Base-by-base conservation (phyloP, 163 green algal genomes). In the Volvox carteri region DNA sequence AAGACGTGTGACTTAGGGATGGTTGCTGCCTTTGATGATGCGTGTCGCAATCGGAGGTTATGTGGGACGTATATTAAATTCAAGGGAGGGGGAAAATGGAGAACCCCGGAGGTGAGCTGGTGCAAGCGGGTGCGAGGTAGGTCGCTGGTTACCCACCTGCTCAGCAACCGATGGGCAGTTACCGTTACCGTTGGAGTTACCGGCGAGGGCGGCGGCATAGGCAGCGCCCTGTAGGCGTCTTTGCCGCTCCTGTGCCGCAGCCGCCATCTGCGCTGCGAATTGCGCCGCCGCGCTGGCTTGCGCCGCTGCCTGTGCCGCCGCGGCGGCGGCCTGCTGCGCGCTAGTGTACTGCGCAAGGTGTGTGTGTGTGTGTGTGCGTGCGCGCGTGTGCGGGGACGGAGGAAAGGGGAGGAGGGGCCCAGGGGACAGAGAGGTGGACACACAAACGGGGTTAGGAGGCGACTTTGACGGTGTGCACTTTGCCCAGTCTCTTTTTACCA, bases 301-400 rank as follows among this genome's bases (percentile, higher is more conserved):
- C 19, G 74, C 73, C 25, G 79, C 85, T 42, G 70, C 70, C 7
- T 35, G 9, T 0, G 70, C 70, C 3, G 87, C 87, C 35, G 79
- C 87, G 0, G 19, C n/a, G 1, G 67, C 86, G 7, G 77, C 88
- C 52, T 85, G 73, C 23, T 90, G 35, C 11, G 74, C 84, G 68
- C 87, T 87, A 30, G 62, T 44, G 54, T 78, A 89, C 84, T 89
- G 84, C 77, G 52, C 11, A 16, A 48, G n/a, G n/a, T n/a, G n/a
- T n/a, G n/a, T n/a, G n/a, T n/a, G n/a, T n/a, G n/a, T n/a, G n/a
- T n/a, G n/a, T n/a, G n/a, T n/a, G n/a, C n/a, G n/a, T n/a, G n/a
- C n/a, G n/a, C n/a, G n/a, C n/a, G n/a, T n/a, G n/a, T n/a, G n/a
- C n/a, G n/a, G n/a, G n/a, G n/a, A n/a, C n/a, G n/a, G n/a, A n/a